These are phyloP conservation scores for Lachnellula cervina DNA, from an alignment of 2,329 filamentous ascomycete genomes.

Conservation along the genomic window DNA sequence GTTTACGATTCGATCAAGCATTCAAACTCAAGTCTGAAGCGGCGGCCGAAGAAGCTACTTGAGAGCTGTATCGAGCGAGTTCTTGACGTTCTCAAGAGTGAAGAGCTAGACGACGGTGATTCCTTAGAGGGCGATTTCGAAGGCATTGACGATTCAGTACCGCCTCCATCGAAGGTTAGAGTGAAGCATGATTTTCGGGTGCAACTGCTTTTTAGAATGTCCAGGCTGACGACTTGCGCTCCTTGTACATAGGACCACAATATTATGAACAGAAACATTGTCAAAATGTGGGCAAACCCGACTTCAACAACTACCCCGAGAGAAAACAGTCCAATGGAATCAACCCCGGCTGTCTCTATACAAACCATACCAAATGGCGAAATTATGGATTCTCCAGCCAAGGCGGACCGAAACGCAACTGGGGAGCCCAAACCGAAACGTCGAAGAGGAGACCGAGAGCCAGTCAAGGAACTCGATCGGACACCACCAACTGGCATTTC, in stretches of 20 bases:
- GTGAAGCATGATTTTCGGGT: neutral
- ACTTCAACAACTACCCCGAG: slow-evolving; percentile 20
- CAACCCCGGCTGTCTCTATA: slow-evolving; percentile 18
- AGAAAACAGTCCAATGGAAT: slow-evolving; percentile 17
- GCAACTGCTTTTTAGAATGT: neutral
- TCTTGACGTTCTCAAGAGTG: slow-evolving; percentile 63
- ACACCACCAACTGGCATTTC: slow-evolving; percentile 63
- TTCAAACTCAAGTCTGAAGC: slow-evolving; percentile 81
- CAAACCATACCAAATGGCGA: slow-evolving; percentile 21
- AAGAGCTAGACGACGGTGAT: slow-evolving; percentile 40
- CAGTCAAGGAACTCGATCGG: slow-evolving; percentile 50
- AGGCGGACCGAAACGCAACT: slow-evolving; percentile 51
- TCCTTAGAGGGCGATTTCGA: slow-evolving; percentile 47
- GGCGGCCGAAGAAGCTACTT: slow-evolving; percentile 74
- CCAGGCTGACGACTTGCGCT: neutral
- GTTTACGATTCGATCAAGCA: slow-evolving; percentile 77
- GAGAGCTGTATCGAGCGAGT: slow-evolving; percentile 85
- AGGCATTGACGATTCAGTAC: slow-evolving; percentile 36
- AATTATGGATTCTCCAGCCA: slow-evolving; percentile 23
- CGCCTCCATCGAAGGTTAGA: slow-evolving; percentile 23
- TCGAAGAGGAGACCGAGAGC: slow-evolving; percentile 48
- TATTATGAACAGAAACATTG: slow-evolving; percentile 61
- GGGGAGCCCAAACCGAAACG: slow-evolving; percentile 65
- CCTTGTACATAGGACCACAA: slow-evolving; percentile 43
- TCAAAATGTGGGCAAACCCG: slow-evolving; percentile 50